These are phyloP conservation scores for Sordariomycetes sp. DNA, from an alignment of 2,329 filamentous ascomycete species.

Conservation along the genomic window DNA sequence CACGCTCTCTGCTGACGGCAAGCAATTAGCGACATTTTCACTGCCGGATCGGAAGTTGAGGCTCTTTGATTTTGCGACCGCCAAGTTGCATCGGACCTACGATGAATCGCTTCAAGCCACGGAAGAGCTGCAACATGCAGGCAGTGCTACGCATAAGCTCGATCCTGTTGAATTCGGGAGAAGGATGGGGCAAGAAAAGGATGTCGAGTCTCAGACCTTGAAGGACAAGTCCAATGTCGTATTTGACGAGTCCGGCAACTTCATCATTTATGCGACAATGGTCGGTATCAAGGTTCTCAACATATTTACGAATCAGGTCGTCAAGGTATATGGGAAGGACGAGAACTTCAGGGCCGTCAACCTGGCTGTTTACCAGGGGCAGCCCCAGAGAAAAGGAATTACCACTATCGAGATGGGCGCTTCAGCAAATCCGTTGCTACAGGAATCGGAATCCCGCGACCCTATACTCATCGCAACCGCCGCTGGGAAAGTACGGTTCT, in stretches of 20 bases:
- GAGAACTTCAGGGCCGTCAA: slow-evolving; percentile 80
- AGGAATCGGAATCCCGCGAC: slow-evolving; percentile 84
- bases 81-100: slow-evolving; percentile 83
- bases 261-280: slow-evolving; percentile 89
- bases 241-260: slow-evolving; percentile 94
- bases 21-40: slow-evolving; percentile 81
- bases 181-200: slow-evolving; percentile 74
- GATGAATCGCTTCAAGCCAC: slow-evolving; percentile 87
- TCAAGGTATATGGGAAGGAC: slow-evolving; percentile 84
- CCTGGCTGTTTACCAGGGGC: slow-evolving; percentile 84
- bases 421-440: slow-evolving; percentile 82
- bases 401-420: slow-evolving; percentile 97
- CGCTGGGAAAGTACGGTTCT: slow-evolving; percentile 83
- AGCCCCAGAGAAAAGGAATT: slow-evolving; percentile 86
- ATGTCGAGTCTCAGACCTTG: slow-evolving; percentile 63
- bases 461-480: slow-evolving; percentile 82
- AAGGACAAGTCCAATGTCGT: slow-evolving; percentile 72
- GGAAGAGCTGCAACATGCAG: slow-evolving; percentile 93
- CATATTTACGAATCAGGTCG: slow-evolving; percentile 84
- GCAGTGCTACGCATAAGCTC: slow-evolving; percentile 68
- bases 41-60: slow-evolving; percentile 90
- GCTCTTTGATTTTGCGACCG: slow-evolving; percentile 84
- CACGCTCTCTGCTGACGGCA: slow-evolving; percentile 76
- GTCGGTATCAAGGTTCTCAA: slow-evolving; percentile 92
- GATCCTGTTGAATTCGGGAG: slow-evolving; percentile 91